Evolutionary conservation across 352 stramenopile species (phyloP).

Genomic region (Globisporangium polare): DNA sequence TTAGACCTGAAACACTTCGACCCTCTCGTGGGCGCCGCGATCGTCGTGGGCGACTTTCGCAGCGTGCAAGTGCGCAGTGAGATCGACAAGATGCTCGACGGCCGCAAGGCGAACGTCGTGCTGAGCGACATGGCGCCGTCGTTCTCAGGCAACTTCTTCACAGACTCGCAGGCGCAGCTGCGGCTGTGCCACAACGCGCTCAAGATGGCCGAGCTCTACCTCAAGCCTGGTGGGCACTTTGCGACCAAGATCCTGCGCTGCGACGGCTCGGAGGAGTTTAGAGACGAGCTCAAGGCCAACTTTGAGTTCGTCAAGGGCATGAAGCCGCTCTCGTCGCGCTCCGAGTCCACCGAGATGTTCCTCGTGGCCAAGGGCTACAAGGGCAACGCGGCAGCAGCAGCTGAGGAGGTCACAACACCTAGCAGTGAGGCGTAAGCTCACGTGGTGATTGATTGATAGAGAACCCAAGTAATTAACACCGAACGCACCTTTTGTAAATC

Average conservation of each 20-base stretch:
- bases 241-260: conserved; percentile 80
- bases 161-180: conserved; percentile 75
- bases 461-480: background rate
- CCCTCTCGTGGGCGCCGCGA: conserved; percentile 56
- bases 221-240: conserved; percentile 73
- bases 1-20: conserved; percentile 75
- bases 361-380: conserved; percentile 74
- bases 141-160: conserved; percentile 74
- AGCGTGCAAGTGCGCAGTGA: conserved; percentile 45
- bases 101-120: conserved; percentile 64
- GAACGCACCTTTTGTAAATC: background rate
- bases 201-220: conserved; percentile 79
- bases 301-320: conserved; percentile 76
- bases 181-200: conserved; percentile 84
- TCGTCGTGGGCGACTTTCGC: conserved; percentile 83
- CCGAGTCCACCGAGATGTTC: conserved; percentile 86
- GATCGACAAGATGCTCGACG: conserved; percentile 45
- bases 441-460: background rate
- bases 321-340: conserved; percentile 73
- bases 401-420: background rate
- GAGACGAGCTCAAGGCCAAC: conserved; percentile 57
- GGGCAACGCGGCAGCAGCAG: conserved; percentile 1
- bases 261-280: conserved; percentile 76
- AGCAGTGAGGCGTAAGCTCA: too few species aligned
- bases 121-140: conserved; percentile 88